Conservation (phyloP, 345 rosid genomes). For the Tarenaya hassleriana region DNA sequence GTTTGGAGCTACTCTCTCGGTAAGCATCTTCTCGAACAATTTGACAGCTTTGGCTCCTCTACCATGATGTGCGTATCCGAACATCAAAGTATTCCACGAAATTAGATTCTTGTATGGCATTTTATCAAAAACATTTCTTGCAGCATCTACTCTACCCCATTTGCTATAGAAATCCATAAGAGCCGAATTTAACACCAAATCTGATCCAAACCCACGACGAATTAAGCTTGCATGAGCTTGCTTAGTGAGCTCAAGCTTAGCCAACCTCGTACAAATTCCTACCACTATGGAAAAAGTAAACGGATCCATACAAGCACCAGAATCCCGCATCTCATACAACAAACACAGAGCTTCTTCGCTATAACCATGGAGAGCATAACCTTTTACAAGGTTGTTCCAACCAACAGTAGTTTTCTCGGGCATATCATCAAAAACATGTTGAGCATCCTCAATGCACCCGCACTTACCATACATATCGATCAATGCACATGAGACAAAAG, state of each 20-base stretch:
- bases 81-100: constrained; percentile 86
- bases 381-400: constrained; percentile 74
- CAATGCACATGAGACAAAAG: constrained; percentile 68
- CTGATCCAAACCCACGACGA: constrained; percentile 64
- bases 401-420: constrained; percentile 71
- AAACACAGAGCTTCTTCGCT: constrained; percentile 70
- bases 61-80: constrained; percentile 78
- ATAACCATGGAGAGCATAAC: constrained; percentile 76
- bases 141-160: constrained; percentile 86
- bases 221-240: constrained; percentile 76
- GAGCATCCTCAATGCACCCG: constrained; percentile 78
- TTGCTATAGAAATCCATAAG: constrained; percentile 92
- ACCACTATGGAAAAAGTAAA: constrained; percentile 72
- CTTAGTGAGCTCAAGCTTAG: constrained; percentile 60
- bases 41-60: constrained; percentile 59
- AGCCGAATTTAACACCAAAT: constrained; percentile 65
- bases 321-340: constrained; percentile 63
- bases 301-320: constrained; percentile 62
- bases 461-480: constrained; percentile 89
- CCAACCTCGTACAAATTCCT: constrained; percentile 63
- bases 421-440: constrained; percentile 58
- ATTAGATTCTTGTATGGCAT: constrained; percentile 64
- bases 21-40: constrained; percentile 61
- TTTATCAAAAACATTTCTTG: constrained; percentile 54
- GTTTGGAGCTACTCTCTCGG: constrained; percentile 49